Evolutionary conservation across 129 eudicot species (phyloP), one percentile per base, ranked within the genome.

Genomic region (Tanacetum coccineum): DNA sequence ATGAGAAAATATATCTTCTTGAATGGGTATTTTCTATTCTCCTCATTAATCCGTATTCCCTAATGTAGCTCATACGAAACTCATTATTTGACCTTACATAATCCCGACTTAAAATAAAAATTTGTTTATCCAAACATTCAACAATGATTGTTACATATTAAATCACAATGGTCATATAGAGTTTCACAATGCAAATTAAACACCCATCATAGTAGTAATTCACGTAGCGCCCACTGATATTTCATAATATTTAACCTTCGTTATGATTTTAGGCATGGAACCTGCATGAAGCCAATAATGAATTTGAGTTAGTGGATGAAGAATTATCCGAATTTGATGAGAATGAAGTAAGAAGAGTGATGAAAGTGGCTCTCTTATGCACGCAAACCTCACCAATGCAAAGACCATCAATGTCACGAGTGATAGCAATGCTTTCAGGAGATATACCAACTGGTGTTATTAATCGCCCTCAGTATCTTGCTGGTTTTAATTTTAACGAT

Each of bases 371-470:
- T 4, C 89, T 91, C 51, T 53, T 83, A 59, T 87, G 97, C 88
- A 91, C 81, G 5, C 97, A 91, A 74, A 79, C 90, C 11, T 83
- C 96, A 21, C 89, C 92, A 25, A 39, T 26, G 7, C 52, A 70
- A 50, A 67, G 97, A 9, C 97, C 97, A 45, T 67, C 93, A 64
- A 91, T 91, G 97, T 91, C 97, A 2, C 95, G 93, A 7, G 95
- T 77, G 28, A 81, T 91, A 68, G 93, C 87, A 4, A 87, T 91
- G 97, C 76, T 87, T 51, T 61, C 84, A 49, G 95, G 97, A 42
- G 93, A 91, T 25, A 19, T 68, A 70, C 87, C 78, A 7, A 59
- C 79, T 4, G n/a, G 63, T 9, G 81, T 67, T 13, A 74, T 78
- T 52, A 67, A 83, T 11, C 84, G 76, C 30, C 97, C 97, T 0